phyloP scores from a whole-genome alignment of 371 early-diverging fungal genomes.

The Globomyces sp. region DNA sequence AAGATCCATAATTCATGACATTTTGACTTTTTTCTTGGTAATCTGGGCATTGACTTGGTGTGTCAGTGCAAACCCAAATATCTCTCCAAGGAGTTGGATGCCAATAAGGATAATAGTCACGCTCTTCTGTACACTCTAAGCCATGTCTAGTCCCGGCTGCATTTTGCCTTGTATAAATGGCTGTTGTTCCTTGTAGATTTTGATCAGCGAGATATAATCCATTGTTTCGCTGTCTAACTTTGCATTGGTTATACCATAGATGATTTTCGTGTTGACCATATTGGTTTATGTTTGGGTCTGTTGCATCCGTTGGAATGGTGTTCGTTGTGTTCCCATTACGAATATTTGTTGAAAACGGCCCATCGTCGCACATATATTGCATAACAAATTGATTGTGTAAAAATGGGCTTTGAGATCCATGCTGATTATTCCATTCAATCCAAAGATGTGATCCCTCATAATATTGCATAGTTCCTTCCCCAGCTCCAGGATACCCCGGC shows the following conservation, averaged over 20 bases:
- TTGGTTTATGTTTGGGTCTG: constrained; percentile 11
- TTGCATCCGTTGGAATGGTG: constrained; percentile 23
- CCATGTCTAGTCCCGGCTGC: constrained; percentile 33
- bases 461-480: constrained; percentile 17
- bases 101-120: constrained; percentile 45
- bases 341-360: constrained; percentile 14
- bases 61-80: constrained; percentile 28
- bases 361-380: constrained; percentile 35
- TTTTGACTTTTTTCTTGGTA: constrained; percentile 35
- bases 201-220: constrained; percentile 37
- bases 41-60: constrained; percentile 24
- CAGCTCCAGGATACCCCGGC: constrained; percentile 10
- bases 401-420: constrained; percentile 15
- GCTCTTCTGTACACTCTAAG: constrained; percentile 43
- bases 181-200: constrained; percentile 30
- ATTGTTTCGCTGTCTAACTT: constrained; percentile 29
- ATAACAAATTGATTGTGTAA: constrained; percentile 27
- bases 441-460: constrained; percentile 12
- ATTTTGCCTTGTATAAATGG: constrained; percentile 38
- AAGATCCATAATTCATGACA: constrained; percentile 28
- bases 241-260: constrained; percentile 29
- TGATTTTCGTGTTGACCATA: constrained; percentile 40
- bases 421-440: constrained; percentile 17
- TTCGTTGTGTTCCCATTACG: constrained; percentile 30
- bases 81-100: constrained; percentile 42